Evolutionary conservation across 192 early-diverging fungal species (phyloP).

Genomic region (Mortierella antarctica): DNA sequence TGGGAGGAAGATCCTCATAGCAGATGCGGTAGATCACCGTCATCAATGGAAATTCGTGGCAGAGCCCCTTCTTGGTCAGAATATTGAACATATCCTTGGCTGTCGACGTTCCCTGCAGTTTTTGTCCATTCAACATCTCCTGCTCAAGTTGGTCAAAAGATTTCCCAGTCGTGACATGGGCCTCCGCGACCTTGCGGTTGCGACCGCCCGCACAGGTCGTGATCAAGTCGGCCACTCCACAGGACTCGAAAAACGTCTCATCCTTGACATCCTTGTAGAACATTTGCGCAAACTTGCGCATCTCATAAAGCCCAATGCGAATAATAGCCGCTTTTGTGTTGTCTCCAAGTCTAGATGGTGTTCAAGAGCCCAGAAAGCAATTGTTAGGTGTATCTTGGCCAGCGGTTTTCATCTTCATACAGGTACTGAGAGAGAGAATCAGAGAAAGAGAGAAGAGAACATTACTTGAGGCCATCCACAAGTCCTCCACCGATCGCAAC

Average conservation of each 20-base stretch:
- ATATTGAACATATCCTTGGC: constrained; percentile 88
- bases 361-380: neutral
- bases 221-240: constrained; percentile 96
- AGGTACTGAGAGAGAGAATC: too few species aligned
- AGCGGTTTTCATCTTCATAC: too few species aligned
- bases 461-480: constrained; percentile 88
- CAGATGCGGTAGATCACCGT: constrained; percentile 91
- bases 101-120: constrained; percentile 95
- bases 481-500: constrained; percentile 97
- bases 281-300: constrained; percentile 90
- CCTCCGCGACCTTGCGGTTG: constrained; percentile 93
- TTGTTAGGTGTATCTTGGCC: too few species aligned
- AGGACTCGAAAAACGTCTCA: constrained; percentile 97
- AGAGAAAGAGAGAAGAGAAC: neutral
- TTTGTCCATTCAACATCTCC: constrained; percentile 96
- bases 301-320: constrained; percentile 93
- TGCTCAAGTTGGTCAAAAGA: constrained; percentile 93
- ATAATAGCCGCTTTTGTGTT: constrained; percentile 99
- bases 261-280: constrained; percentile 87
- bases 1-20: constrained; percentile 80
- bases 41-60: constrained; percentile 84
- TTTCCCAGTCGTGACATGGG: constrained; percentile 91
- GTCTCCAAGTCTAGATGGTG: constrained; percentile 70
- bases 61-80: constrained; percentile 65
- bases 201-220: constrained; percentile 97